A percentile compares a stretch with the other conserved stretches of the same genome.
phyloP scores from a whole-genome alignment of 768 basidiomycete genomes.

The Hypsizygus marmoreus region DNA sequence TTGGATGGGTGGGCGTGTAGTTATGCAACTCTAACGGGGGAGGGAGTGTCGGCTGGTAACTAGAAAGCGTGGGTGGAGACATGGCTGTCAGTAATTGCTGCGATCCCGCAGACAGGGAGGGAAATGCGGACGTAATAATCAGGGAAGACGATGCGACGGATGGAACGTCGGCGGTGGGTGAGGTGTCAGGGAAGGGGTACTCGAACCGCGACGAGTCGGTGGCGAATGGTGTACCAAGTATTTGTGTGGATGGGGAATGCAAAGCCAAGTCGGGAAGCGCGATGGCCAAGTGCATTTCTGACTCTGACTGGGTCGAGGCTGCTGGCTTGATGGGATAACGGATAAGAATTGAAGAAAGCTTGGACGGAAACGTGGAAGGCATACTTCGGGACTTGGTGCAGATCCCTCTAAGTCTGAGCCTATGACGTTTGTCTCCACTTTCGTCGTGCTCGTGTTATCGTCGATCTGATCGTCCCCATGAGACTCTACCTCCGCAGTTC shows the following conservation, averaged over 20 bases:
- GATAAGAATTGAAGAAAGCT: neutral
- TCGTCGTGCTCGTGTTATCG: neutral
- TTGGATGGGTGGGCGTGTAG: conserved; percentile 23
- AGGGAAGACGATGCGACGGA: neutral
- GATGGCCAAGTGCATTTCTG: neutral
- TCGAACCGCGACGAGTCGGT: conserved; percentile 30
- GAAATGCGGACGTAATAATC: conserved; percentile 10
- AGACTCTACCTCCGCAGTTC: too few species aligned
- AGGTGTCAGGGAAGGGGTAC: conserved; percentile 29
- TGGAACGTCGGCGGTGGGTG: conserved; percentile 2
- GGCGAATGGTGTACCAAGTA: conserved; percentile 37
- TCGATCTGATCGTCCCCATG: conserved; percentile 10
- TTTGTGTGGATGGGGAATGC: conserved; percentile 29
- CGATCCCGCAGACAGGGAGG: conserved; percentile 9
- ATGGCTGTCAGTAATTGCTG: conserved; percentile 10
- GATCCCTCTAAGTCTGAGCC: neutral
- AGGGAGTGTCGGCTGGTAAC: conserved; percentile 12
- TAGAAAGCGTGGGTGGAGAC: conserved; percentile 12
- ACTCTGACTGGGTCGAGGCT: neutral
- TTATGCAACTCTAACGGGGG: conserved; percentile 10
- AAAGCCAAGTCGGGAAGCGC: conserved; percentile 8
- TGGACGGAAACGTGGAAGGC: neutral
- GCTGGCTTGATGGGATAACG: neutral
- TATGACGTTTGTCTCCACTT: conserved; percentile 14
- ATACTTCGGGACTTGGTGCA: conserved; percentile 4